Conservation (phyloP, 306 rosid species). For the Styphnolobium japonicum region DNA sequence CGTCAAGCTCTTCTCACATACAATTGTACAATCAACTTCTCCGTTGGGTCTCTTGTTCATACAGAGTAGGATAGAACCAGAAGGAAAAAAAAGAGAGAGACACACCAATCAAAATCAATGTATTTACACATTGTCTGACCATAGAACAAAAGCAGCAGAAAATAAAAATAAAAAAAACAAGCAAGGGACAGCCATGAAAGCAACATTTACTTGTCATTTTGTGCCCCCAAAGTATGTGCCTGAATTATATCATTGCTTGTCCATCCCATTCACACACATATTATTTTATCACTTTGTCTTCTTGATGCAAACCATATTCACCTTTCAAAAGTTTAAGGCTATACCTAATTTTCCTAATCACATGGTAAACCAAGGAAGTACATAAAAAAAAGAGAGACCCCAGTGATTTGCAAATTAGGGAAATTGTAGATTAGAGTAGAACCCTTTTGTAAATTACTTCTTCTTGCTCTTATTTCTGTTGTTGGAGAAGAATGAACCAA, state of each 20-base stretch:
- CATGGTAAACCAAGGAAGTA: constrained; percentile 20
- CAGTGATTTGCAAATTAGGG: constrained; percentile 32
- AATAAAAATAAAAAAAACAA: constrained; percentile 18
- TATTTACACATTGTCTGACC: constrained; percentile 38
- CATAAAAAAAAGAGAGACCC: constrained; percentile 4
- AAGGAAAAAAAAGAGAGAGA: neutral
- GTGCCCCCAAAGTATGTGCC: constrained; percentile 60
- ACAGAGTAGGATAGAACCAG: neutral
- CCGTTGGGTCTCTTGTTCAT: neutral
- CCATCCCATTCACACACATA: constrained; percentile 29
- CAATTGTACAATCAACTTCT: constrained; percentile 2
- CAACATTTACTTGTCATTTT: constrained; percentile 53
- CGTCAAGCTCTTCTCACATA: neutral
- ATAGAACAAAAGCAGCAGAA: constrained; percentile 29
- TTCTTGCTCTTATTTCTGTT: constrained; percentile 64
- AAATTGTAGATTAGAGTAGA: constrained; percentile 2
- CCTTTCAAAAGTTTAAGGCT: constrained; percentile 12
- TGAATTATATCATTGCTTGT: constrained; percentile 37
- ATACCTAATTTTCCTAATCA: constrained; percentile 33
- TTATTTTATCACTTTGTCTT: constrained; percentile 20
- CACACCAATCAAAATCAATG: constrained; percentile 19
- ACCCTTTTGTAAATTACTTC: constrained; percentile 36
- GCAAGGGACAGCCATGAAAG: constrained; percentile 57
- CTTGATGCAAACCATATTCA: constrained; percentile 34
- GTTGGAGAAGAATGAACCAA: constrained; percentile 74